Conservation (phyloP, 306 rosid species). For the Pueraria montana region DNA sequence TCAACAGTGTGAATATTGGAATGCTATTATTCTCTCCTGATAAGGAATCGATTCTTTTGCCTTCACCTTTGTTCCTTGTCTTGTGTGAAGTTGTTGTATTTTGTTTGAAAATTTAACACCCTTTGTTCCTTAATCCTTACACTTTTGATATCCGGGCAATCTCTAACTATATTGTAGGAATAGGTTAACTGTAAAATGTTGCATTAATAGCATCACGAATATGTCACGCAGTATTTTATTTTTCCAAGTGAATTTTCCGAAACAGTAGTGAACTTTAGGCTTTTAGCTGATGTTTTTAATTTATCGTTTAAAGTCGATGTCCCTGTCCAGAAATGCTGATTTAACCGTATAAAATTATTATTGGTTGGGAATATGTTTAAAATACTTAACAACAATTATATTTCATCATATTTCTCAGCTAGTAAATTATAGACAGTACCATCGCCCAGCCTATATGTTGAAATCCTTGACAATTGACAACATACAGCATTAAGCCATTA, state of each 20-base stretch:
- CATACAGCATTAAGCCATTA: too few relatives aligned
- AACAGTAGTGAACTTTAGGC: not conserved
- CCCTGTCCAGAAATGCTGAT: not conserved
- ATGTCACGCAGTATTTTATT: not conserved
- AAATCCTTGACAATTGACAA: too few relatives aligned
- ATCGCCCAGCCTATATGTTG: not conserved
- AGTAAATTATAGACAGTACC: not conserved
- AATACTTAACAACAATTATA: too few relatives aligned
- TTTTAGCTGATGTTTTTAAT: not conserved
- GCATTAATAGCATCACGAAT: not conserved
- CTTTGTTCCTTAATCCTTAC: not conserved
- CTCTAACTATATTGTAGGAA: not conserved
- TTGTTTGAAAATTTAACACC: not conserved
- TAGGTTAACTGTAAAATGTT: not conserved
- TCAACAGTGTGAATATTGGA: conserved; percentile 32
- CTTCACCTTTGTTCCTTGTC: conserved; percentile 36
- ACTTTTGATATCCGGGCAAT: not conserved
- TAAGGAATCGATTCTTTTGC: conserved; percentile 29
- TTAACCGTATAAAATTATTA: not conserved
- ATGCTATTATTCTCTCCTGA: conserved; percentile 14
- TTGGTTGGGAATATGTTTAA: too few relatives aligned
- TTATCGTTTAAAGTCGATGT: not conserved
- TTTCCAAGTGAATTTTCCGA: not conserved
- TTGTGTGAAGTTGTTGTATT: conserved; percentile 1
- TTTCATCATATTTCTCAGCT: not conserved